Percentiles rank a stretch among this genome's conserved stretches.
Conservation (phyloP, 345 rosid species). For the Trapa bicornis region DNA sequence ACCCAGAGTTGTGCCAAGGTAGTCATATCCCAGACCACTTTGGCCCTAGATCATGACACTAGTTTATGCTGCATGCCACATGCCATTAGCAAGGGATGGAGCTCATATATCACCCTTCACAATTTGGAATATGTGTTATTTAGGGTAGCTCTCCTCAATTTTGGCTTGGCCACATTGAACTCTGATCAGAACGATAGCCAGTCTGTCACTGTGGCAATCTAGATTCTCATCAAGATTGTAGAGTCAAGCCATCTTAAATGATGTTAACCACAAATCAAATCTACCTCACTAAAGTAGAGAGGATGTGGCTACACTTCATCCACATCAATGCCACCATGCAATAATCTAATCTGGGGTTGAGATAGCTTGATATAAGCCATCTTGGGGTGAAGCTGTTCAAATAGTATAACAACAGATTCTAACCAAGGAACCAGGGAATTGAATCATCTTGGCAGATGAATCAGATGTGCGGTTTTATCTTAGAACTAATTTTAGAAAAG, state of each 20-base stretch:
- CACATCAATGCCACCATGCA: too few species aligned
- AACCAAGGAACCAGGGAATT: too few species aligned
- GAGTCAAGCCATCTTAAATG: not conserved
- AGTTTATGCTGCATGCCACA: too few species aligned
- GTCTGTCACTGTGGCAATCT: not conserved
- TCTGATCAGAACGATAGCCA: not conserved
- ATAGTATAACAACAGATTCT: too few species aligned
- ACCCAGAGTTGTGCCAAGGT: not conserved
- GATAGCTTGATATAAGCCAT: too few species aligned
- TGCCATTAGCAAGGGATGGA: not conserved
- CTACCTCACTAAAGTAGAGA: not conserved
- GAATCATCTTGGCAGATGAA: too few species aligned
- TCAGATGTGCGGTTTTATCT: too few species aligned
- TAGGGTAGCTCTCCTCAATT: not conserved
- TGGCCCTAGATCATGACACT: too few species aligned
- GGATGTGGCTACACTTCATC: too few species aligned
- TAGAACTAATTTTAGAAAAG: too few species aligned
- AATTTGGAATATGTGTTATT: not conserved
- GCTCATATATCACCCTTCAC: not conserved
- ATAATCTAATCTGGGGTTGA: too few species aligned
- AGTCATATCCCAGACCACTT: not conserved
- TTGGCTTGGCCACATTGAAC: not conserved
- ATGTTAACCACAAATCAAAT: not conserved
- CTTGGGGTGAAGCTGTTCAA: too few species aligned
- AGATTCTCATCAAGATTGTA: not conserved